These are phyloP conservation scores for Apiospora rasikravindrae DNA, from an alignment of 2,329 filamentous ascomycete species.

Conservation along the genomic window DNA sequence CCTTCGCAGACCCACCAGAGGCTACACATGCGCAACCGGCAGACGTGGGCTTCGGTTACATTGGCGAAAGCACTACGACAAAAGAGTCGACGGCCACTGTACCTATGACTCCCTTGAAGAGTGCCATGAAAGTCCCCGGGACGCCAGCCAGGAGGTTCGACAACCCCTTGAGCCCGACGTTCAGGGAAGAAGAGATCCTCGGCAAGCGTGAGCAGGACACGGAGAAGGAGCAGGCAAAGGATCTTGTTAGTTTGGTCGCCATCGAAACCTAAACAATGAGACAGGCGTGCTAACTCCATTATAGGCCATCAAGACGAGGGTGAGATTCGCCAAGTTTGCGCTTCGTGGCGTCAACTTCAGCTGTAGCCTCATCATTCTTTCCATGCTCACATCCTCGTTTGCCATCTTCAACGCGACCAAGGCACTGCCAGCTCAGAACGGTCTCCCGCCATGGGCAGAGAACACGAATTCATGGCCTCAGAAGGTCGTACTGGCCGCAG, in stretches of 20 bases:
- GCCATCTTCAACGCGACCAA: constrained; percentile 91
- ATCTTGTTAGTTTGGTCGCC: constrained; percentile 71
- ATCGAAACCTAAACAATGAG: not conserved
- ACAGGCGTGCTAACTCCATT: not conserved
- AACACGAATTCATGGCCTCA: constrained; percentile 89
- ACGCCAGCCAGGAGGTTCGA: constrained; percentile 74
- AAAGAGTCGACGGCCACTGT: constrained; percentile 63
- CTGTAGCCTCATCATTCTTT: constrained; percentile 91
- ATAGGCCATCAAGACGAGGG: constrained; percentile 90
- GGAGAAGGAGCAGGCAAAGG: constrained; percentile 85
- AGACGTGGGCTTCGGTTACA: constrained; percentile 93
- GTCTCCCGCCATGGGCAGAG: constrained; percentile 82
- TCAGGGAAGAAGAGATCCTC: constrained; percentile 82
- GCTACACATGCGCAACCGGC: constrained; percentile 73
- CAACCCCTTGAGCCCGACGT: constrained; percentile 89
- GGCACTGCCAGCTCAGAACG: constrained; percentile 74
- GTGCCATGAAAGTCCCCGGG: constrained; percentile 85
- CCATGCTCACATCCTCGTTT: constrained; percentile 88
- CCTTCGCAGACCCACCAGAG: constrained; percentile 64
- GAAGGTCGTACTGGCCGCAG: constrained; percentile 77
- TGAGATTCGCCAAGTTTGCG: constrained; percentile 91
- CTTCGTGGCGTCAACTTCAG: constrained; percentile 97
- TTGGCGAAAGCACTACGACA: constrained; percentile 59
- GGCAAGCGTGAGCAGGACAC: constrained; percentile 84
- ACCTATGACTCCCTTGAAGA: constrained; percentile 80